Conservation (phyloP, 2,329 filamentous ascomycete species). For the Pseudocercospora vitis region DNA sequence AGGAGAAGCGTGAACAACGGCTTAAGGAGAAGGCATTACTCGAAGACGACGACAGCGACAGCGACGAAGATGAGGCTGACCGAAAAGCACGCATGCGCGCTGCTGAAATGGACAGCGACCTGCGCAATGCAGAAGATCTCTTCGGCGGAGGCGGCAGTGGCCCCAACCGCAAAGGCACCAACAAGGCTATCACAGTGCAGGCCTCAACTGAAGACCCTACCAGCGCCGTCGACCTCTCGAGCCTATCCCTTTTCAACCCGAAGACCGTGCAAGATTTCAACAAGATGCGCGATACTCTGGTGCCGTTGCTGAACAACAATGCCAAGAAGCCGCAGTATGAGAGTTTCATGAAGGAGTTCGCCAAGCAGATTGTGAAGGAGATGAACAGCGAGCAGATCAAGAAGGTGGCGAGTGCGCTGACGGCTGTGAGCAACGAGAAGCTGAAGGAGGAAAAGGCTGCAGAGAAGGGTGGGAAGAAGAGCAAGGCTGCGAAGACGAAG, state of each 20-base stretch:
- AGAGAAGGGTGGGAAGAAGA: slow-evolving; percentile 95
- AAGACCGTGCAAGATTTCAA: slow-evolving; percentile 83
- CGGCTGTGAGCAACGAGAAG: slow-evolving; percentile 94
- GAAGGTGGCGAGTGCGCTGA: slow-evolving; percentile 85
- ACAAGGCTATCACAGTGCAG: slow-evolving; percentile 66
- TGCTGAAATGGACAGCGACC: slow-evolving; percentile 83
- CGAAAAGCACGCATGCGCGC: slow-evolving; percentile 71
- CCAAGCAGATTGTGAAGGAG: slow-evolving; percentile 82
- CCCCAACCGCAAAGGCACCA: slow-evolving; percentile 67
- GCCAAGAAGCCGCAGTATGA: slow-evolving; percentile 86
- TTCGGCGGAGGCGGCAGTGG: slow-evolving; percentile 74
- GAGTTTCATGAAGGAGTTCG: slow-evolving; percentile 87
- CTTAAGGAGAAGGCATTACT: slow-evolving; percentile 58
- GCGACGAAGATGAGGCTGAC: slow-evolving; percentile 71
- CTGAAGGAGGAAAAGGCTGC: slow-evolving; percentile 96
- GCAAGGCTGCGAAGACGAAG: slow-evolving; percentile 95
- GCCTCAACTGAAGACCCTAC: slow-evolving; percentile 67
- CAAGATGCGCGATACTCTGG: slow-evolving; percentile 72
- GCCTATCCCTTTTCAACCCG: slow-evolving; percentile 84
- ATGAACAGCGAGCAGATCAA: slow-evolving; percentile 92
- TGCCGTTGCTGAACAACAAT: slow-evolving; percentile 72
- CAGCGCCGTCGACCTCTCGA: slow-evolving; percentile 76
- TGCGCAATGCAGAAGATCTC: slow-evolving; percentile 86
- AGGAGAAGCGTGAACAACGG: slow-evolving; percentile 66
- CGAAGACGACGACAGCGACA: slow-evolving; percentile 59